These are phyloP conservation scores for Arthrobotrys iridis DNA, from an alignment of 2,329 filamentous ascomycete genomes.

Conservation along the genomic window DNA sequence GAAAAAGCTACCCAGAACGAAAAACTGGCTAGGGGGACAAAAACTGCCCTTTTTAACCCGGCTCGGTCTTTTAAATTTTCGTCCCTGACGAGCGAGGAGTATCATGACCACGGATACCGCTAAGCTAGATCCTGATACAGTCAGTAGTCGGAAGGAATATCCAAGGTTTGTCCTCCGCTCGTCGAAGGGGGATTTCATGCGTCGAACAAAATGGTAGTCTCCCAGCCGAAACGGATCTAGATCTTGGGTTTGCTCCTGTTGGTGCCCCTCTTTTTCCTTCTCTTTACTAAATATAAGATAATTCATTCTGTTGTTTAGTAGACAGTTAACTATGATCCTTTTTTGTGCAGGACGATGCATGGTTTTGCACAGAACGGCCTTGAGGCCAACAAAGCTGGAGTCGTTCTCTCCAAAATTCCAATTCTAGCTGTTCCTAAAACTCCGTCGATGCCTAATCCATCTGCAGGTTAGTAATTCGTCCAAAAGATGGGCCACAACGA, in stretches of 20 bases:
- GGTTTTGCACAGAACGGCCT: too few relatives aligned
- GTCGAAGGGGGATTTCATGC: conserved; percentile 15
- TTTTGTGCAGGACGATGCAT: conserved; percentile 34
- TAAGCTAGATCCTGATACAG: not conserved
- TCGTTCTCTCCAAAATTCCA: too few relatives aligned
- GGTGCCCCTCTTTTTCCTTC: conserved; percentile 5
- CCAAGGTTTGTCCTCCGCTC: conserved; percentile 17
- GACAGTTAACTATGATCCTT: conserved; percentile 24
- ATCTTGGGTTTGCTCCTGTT: conserved; percentile 36
- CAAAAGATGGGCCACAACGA: not conserved
- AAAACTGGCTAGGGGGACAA: not conserved
- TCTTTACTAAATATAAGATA: conserved; percentile 18
- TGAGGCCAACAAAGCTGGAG: too few relatives aligned
- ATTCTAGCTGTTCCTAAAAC: conserved; percentile 1
- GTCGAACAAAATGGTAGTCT: not conserved
- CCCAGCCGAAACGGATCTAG: conserved; percentile 8
- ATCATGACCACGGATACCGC: conserved; percentile 2
- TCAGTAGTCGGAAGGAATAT: conserved; percentile 12
- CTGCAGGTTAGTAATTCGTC: not conserved
- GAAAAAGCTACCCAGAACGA: too few relatives aligned
- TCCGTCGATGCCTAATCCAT: not conserved
- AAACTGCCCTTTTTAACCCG: not conserved
- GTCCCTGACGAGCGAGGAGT: not conserved
- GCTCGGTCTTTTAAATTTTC: too few relatives aligned
- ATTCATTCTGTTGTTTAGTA: not conserved